phyloP scores from a whole-genome alignment of 192 early-diverging fungal species.

The Backusella mclennaniae region DNA sequence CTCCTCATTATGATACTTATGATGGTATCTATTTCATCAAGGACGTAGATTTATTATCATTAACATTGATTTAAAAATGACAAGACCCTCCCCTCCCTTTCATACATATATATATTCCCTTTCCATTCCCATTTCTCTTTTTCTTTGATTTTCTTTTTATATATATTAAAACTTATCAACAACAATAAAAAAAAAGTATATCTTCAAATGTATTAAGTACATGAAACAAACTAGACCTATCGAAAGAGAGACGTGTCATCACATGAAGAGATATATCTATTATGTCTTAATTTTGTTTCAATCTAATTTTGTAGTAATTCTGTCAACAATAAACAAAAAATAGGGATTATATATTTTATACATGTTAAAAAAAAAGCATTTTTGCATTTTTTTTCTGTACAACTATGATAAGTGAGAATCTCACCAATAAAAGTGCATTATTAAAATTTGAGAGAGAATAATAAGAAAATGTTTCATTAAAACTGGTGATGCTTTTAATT shows the following conservation, averaged over 20 bases:
- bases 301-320: neutral
- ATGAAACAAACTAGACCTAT: neutral
- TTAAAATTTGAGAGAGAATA: neutral
- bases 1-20: constrained; percentile 40
- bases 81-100: neutral
- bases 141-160: neutral
- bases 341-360: neutral
- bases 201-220: neutral
- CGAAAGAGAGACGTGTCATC: neutral
- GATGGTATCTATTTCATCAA: constrained; percentile 13
- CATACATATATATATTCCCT: neutral
- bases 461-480: neutral
- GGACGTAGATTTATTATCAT: neutral
- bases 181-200: neutral
- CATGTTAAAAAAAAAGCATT: neutral
- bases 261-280: neutral
- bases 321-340: neutral
- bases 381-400: neutral
- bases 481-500: neutral
- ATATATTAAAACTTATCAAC: neutral
- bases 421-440: neutral
- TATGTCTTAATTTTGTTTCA: neutral
- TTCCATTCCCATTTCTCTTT: neutral
- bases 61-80: neutral
- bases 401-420: neutral